Base-by-base conservation (phyloP, 805 yeast genomes). In the Ogataea methylovora region DNA sequence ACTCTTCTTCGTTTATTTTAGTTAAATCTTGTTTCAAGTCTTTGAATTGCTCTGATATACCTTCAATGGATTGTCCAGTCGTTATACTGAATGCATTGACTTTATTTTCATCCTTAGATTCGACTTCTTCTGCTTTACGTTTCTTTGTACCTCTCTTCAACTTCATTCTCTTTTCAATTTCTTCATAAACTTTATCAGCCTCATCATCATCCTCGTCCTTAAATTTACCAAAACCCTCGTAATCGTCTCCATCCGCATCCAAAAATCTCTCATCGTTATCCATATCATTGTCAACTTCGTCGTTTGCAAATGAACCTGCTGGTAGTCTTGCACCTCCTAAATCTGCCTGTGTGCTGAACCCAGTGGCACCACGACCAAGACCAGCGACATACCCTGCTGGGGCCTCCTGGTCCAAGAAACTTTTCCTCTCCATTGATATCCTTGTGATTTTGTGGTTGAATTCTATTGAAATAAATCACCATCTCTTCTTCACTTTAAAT, bases 311-410 rank as follows among this genome's bases (percentile, higher is more conserved):
- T 4, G 43, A 45, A 30, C 40, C 61, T 34, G 39, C 47, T 37
- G 37, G 63, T 51, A 35, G 35, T 56, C 40, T 65, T 38, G 69
- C 67, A 13, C 67, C 61, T 1, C 85, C 85, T 12, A 82, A 54
- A 41, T 82, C 94, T 1, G 92, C 85, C 38, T 86, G 71, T 0
- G 95, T 86, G 0, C 88, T 77, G 56, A 92, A 88, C 5, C 97
- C 97, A 2, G 84, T 73, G 2, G 97, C 97, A 19, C 98, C 98
- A 51, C 98, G 67, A 0, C 97, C 97, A 7, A 87, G 59, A 18
- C 98, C 98, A 3, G 97, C 82, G 27, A 87, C 72, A 52, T 90
- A 90, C 5, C 94, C 94, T 2, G 81, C 73, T 0, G 98, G 98
- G 1, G 97, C 81, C 40, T 77, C 76, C 60, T 83, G 85, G 49